phyloP scores from a whole-genome alignment of 2,329 filamentous ascomycete genomes.

The Sclerotinia spermophila region DNA sequence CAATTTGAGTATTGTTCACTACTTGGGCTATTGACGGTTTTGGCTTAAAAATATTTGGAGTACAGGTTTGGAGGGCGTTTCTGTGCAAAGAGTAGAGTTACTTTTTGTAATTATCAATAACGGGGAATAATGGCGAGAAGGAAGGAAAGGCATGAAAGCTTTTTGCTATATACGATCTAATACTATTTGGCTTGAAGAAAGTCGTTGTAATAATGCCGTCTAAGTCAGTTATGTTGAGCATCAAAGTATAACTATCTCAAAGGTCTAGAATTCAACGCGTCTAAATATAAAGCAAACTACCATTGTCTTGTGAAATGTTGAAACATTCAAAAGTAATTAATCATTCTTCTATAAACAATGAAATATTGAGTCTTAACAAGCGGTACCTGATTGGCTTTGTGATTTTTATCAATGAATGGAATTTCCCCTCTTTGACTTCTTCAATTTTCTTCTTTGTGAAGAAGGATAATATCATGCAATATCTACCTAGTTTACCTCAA shows the following conservation, averaged over 20 bases:
- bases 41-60: slow-evolving; percentile 10
- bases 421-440: neutral
- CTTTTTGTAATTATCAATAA: slow-evolving; percentile 2
- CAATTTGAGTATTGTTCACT: slow-evolving; percentile 4
- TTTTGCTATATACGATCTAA: neutral
- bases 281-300: neutral
- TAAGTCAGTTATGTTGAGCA: neutral
- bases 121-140: slow-evolving; percentile 1
- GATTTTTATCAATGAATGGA: neutral
- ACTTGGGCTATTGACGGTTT: slow-evolving; percentile 10
- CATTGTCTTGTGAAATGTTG: neutral
- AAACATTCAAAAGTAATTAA: neutral
- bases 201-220: neutral
- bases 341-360: neutral
- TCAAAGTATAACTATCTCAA: neutral
- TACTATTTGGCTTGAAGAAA: neutral
- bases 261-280: neutral
- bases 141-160: neutral
- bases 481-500: neutral
- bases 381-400: neutral
- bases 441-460: neutral
- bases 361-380: neutral
- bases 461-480: neutral
- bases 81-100: neutral
- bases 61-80: slow-evolving; percentile 9